Conservation (phyloP, 2,329 filamentous ascomycete genomes). For the Ceratocystis smalleyi region DNA sequence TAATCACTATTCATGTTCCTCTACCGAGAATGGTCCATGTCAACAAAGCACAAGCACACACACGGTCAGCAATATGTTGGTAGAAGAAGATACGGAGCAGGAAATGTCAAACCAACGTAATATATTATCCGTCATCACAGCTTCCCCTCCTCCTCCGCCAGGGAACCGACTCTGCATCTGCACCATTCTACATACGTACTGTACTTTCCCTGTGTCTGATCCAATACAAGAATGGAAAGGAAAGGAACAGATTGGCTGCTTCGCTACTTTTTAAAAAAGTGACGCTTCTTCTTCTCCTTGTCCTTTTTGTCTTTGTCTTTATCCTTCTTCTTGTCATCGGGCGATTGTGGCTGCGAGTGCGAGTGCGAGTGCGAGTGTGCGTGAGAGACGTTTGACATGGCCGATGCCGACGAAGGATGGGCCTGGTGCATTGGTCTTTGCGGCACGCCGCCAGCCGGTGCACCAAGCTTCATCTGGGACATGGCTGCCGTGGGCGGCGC, state of each 20-base stretch:
- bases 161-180: too few relatives aligned
- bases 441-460: not conserved
- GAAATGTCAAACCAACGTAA: too few relatives aligned
- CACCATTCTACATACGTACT: too few relatives aligned
- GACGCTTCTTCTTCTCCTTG: conserved; percentile 17
- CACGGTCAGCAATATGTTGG: too few relatives aligned
- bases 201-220: not conserved
- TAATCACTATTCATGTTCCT: too few relatives aligned
- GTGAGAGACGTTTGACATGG: conserved; percentile 12
- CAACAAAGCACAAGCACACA: too few relatives aligned
- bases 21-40: too few relatives aligned
- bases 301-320: conserved; percentile 14
- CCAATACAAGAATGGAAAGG: not conserved
- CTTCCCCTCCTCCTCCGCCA: too few relatives aligned
- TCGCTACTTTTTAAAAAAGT: conserved; percentile 16
- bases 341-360: conserved; percentile 2
- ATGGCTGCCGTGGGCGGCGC: conserved; percentile 13
- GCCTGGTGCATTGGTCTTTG: conserved; percentile 13
- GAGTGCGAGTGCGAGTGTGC: not conserved
- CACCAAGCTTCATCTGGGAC: conserved; percentile 14
- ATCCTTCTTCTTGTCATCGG: conserved; percentile 12
- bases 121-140: too few relatives aligned
- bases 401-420: conserved; percentile 14
- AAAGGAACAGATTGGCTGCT: not conserved
- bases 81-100: too few relatives aligned